A percentile compares a stretch with the other conserved stretches of the same genome.
Conservation (phyloP, 148 eudicot genomes). For the Rhododendron mucronatum region DNA sequence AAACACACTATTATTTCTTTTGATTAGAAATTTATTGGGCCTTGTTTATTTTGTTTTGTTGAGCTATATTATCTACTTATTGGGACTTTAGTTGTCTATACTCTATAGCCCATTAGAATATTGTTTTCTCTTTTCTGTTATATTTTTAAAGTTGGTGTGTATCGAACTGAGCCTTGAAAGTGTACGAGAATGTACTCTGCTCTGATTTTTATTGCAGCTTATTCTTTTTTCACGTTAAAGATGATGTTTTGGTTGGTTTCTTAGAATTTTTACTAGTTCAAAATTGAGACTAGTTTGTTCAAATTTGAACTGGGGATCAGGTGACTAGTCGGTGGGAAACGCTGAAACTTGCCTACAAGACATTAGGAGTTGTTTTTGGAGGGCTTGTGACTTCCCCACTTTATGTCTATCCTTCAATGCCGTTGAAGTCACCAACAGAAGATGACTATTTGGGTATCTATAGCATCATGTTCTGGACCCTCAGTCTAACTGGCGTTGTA, state of each 20-base stretch:
- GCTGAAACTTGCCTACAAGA: conserved; percentile 46
- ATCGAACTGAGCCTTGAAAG: neutral
- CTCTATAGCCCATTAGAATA: neutral
- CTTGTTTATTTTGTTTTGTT: neutral
- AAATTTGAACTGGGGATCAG: neutral
- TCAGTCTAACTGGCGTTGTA: conserved; percentile 55
- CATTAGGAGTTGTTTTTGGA: conserved; percentile 63
- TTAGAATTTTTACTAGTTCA: neutral
- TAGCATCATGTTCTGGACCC: conserved; percentile 73
- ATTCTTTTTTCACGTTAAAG: neutral
- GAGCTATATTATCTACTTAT: neutral
- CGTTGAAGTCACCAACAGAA: conserved; percentile 50
- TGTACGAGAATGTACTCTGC: neutral
- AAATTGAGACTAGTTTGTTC: neutral
- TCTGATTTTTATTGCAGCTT: neutral
- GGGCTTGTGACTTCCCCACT: conserved; percentile 68
- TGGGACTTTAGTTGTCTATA: too few relatives aligned
- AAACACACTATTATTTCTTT: neutral
- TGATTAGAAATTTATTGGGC: neutral
- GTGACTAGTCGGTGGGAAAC: conserved; percentile 27
- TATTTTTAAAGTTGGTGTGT: neutral
- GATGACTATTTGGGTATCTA: conserved; percentile 62
- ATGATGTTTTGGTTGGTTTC: neutral
- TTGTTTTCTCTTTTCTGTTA: neutral
- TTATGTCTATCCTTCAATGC: conserved; percentile 66